phyloP scores from a whole-genome alignment of 305 asterid genomes.

The Euphrasia arctica region DNA sequence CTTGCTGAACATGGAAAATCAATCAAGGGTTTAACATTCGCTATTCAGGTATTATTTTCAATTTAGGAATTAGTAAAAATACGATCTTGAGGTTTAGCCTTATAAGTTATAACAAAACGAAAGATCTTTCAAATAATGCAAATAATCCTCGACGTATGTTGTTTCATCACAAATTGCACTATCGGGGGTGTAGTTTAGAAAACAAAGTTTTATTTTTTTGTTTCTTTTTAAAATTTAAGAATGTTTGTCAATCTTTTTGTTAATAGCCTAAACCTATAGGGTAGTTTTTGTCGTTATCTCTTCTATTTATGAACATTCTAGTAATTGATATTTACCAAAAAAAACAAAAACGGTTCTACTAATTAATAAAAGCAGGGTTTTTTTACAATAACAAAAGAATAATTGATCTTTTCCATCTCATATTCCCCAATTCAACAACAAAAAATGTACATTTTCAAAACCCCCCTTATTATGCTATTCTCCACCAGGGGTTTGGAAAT shows the following conservation, averaged over 20 bases:
- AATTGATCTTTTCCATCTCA: no score
- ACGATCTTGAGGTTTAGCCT: not conserved
- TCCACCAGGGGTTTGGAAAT: constrained; percentile 61
- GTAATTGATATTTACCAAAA: not conserved
- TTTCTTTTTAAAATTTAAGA: no score
- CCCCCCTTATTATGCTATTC: not conserved
- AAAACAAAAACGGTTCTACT: no score
- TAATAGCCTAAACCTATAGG: not conserved
- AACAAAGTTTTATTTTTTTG: no score
- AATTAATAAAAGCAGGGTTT: no score
- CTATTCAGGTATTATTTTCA: constrained; percentile 46
- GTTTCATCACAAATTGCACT: no score
- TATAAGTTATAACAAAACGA: not conserved
- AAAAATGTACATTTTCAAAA: no score
- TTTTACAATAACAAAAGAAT: no score
- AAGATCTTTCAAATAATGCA: no score
- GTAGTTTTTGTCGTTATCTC: not conserved
- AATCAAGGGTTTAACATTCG: constrained; percentile 49
- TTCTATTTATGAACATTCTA: not conserved
- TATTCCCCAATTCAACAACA: no score
- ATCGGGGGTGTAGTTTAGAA: no score
- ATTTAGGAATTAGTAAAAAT: not conserved
- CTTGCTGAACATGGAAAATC: constrained; percentile 64
- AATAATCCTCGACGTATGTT: not conserved
- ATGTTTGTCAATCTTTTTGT: no score